Evolutionary conservation across 352 stramenopile species (phyloP).

Genomic region (Globisporangium iwayamae): DNA sequence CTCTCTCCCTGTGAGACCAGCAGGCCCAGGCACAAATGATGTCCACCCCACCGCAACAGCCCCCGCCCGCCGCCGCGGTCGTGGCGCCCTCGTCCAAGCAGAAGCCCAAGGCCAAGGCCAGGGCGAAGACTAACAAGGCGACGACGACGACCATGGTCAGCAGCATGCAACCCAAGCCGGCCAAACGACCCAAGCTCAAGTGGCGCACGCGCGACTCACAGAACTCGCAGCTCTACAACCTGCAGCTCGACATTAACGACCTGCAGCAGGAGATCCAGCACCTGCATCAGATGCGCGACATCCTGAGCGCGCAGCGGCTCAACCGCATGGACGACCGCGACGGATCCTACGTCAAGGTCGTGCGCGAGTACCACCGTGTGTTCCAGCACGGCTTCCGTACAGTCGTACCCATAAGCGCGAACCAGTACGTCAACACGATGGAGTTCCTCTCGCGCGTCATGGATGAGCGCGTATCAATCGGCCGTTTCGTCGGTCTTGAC

Average conservation of each 20-base stretch:
- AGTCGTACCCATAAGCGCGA: conserved; percentile 3
- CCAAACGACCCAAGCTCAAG: conserved; percentile 40
- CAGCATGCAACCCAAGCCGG: not conserved
- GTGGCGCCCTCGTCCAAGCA: not conserved
- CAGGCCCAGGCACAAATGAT: too few relatives aligned
- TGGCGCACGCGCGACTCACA: conserved; percentile 52
- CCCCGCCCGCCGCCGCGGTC: not conserved
- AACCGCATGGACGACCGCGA: conserved; percentile 40
- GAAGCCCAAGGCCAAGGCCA: conserved; percentile 6
- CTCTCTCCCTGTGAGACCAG: too few relatives aligned
- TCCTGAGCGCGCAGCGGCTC: conserved; percentile 29
- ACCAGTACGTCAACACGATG: conserved; percentile 17
- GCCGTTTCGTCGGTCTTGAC: conserved; percentile 33
- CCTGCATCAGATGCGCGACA: conserved; percentile 25
- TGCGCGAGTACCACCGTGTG: conserved; percentile 56
- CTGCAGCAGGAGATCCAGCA: conserved; percentile 42
- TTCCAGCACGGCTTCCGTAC: conserved; percentile 49
- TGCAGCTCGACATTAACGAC: conserved; percentile 47
- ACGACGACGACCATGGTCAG: not conserved
- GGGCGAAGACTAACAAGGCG: not conserved
- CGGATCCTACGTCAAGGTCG: conserved; percentile 40
- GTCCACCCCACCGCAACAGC: not conserved
- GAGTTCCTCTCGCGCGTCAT: conserved; percentile 46
- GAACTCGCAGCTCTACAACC: conserved; percentile 55
- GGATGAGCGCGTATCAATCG: conserved; percentile 43